Evolutionary conservation across 2,329 filamentous ascomycete species (phyloP), one percentile per base, ranked within the genome.

Genomic region (Hymenoscyphus occultus): DNA sequence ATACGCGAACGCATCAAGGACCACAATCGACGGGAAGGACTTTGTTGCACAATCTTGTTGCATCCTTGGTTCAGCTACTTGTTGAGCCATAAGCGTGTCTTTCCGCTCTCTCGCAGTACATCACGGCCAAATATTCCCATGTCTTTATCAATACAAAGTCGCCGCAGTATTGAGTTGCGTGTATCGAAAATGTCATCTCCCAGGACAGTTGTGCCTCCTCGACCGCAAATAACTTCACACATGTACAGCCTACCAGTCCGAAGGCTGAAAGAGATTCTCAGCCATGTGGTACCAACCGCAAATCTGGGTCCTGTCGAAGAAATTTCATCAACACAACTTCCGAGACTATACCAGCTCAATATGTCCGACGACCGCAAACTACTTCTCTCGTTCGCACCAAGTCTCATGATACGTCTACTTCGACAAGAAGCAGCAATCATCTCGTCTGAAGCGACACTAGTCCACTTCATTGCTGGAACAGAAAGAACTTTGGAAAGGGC

Each of bases 221-320:
- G 65, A 22, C 62, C 70, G 39, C 67, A 69, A 39, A 62, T 70
- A 14, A 72, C 69, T 13, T 74, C 73, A 3, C 64, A 71, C 42
- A 74, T 74, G 72, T 74, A 75, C 63, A 68, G 72, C 13, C 59
- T 75, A 13, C 73, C 74, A 35, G 62, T 75, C 48, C 69, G 69
- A 54, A 69, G 72, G 35, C 67, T 76, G 14, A 74, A 73, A 65
- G 73, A 73, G 28, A 71, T 75, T 63, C 68, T 75, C 19, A 70
- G 57, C 31, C 69, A 71, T 61, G 64, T 74, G 58, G 51, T 72
- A 14, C 71, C 73, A 22, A 66, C 69, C 40, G 63, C 68, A 48
- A 71, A 67, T 13, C 68, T 76, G 10, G 70, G 65, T 40, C 65
- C 69, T n/a, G 68, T 72, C n/a, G 70, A 73, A 42, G 73, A 76